Percentiles rank a stretch among this genome's conserved stretches.
Evolutionary conservation across 495 filamentous ascomycete genomes (phyloP).

Genomic region (Penicillium pancosmium): DNA sequence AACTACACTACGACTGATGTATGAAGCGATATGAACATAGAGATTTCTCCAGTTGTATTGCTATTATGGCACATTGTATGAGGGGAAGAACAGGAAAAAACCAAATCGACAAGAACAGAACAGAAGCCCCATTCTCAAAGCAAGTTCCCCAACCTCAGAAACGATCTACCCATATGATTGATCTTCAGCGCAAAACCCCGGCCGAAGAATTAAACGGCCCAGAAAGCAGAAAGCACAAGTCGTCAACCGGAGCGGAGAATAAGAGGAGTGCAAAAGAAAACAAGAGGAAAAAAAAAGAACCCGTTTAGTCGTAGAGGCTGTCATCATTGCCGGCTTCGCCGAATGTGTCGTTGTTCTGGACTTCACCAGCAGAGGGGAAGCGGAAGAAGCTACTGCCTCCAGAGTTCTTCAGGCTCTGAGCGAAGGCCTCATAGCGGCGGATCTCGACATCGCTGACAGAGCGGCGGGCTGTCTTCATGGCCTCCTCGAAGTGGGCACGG

Average conservation of each 20-base stretch:
- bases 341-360: slow-evolving; percentile 65
- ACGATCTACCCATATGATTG: slow-evolving; percentile 27
- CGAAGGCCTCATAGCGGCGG: slow-evolving; percentile 95
- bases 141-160: slow-evolving; percentile 18
- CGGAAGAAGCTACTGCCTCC: slow-evolving; percentile 95
- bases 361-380: slow-evolving; percentile 78
- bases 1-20: not conserved
- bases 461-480: slow-evolving; percentile 88
- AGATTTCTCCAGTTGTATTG: slow-evolving; percentile 26
- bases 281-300: slow-evolving; percentile 22
- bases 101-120: slow-evolving; percentile 15
- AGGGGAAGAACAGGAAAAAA: slow-evolving; percentile 16
- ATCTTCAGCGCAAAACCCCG: slow-evolving; percentile 19
- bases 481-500: slow-evolving; percentile 96
- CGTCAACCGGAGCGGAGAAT: slow-evolving; percentile 21
- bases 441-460: slow-evolving; percentile 97
- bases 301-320: slow-evolving; percentile 72
- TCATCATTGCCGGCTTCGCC: slow-evolving; percentile 86
- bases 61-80: slow-evolving; percentile 38
- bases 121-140: slow-evolving; percentile 9
- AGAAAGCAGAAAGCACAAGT: slow-evolving; percentile 25
- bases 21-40: slow-evolving; percentile 12
- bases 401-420: slow-evolving; percentile 97
- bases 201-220: slow-evolving; percentile 17
- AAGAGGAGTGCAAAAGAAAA: slow-evolving; percentile 9